phyloP scores from a whole-genome alignment of 2,329 filamentous ascomycete genomes.

The Sclerotinia sclerotiorum region DNA sequence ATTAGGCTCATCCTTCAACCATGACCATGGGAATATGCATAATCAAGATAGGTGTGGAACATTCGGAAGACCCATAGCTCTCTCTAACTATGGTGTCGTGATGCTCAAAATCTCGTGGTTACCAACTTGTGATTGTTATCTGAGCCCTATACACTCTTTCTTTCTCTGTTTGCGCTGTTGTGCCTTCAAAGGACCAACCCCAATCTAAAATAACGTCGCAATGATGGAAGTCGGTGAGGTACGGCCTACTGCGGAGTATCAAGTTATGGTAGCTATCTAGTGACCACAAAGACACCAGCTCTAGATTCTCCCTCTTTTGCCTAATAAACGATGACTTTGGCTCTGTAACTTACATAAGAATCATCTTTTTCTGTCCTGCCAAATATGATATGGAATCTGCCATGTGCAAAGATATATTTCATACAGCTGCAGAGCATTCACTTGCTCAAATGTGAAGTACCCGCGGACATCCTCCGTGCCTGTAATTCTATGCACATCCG shows the following conservation, averaged over 20 bases:
- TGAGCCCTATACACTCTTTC: not conserved
- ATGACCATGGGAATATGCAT: not conserved
- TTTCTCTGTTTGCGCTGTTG: not conserved
- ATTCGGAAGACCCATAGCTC: not conserved
- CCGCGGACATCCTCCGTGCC: not conserved
- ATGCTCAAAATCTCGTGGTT: not conserved
- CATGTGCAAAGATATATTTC: not conserved
- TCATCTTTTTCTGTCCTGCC: not conserved
- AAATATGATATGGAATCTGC: not conserved
- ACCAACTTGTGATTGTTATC: not conserved
- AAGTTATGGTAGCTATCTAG: not conserved
- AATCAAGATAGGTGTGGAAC: slow-evolving; percentile 3
- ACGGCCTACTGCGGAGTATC: not conserved
- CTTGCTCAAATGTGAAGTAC: not conserved
- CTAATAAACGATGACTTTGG: not conserved
- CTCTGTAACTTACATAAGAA: not conserved
- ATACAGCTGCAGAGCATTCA: not conserved
- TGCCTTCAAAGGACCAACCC: not conserved
- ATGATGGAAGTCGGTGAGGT: not conserved
- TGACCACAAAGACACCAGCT: not conserved
- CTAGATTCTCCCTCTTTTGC: not conserved
- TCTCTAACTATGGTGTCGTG: not conserved
- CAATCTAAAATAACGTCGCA: not conserved
- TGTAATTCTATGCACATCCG: not conserved
- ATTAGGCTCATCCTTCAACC: not conserved